These are phyloP conservation scores for Botryotinia convoluta DNA, from an alignment of 2,329 filamentous ascomycete species.

Conservation along the genomic window DNA sequence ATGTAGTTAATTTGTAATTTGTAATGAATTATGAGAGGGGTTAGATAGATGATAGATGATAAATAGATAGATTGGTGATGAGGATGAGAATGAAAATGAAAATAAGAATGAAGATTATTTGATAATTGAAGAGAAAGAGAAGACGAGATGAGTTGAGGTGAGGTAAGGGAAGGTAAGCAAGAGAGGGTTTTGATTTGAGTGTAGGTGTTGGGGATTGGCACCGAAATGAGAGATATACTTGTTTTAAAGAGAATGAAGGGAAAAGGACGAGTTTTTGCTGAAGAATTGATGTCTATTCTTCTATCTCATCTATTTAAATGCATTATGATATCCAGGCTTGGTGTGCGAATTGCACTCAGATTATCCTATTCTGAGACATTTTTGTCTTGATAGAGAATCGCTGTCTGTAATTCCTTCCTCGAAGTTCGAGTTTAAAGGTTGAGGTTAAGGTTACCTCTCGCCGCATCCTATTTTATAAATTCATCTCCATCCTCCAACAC, in stretches of 20 bases:
- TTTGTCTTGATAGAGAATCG: neutral
- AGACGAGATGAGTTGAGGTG: neutral
- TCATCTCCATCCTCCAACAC: too few relatives aligned
- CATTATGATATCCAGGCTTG: neutral
- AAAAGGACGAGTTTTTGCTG: neutral
- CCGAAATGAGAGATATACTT: neutral
- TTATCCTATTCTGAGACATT: neutral
- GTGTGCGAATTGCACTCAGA: too few relatives aligned
- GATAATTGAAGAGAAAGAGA: neutral
- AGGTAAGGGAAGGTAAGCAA: neutral
- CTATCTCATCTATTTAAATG: neutral
- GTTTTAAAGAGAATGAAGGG: neutral
- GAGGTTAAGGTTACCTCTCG: neutral
- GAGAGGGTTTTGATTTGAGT: neutral
- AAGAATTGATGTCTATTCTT: neutral
- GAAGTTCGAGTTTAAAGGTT: neutral
- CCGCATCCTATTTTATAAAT: neutral
- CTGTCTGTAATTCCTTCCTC: neutral
- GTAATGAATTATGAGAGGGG: neutral
- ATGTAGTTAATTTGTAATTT: neutral
- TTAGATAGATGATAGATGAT: neutral
- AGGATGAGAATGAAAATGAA: too few relatives aligned
- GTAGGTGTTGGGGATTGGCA: neutral
- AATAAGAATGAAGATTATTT: neutral
- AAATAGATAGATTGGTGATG: neutral